phyloP scores from a whole-genome alignment of 371 early-diverging fungal genomes.

The Apophysomyces ossiformis region DNA sequence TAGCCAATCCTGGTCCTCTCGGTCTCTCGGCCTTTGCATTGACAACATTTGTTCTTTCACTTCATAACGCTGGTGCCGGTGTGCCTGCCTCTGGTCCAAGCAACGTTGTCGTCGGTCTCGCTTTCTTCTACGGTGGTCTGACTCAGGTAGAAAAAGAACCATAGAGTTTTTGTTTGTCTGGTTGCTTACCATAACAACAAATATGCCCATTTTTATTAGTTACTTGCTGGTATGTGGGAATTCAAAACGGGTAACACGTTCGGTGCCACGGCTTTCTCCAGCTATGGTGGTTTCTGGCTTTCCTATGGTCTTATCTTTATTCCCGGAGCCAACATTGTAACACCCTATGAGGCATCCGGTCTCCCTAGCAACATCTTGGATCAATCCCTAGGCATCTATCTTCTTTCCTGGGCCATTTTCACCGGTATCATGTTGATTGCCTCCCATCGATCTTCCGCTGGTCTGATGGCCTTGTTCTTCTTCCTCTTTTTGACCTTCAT shows the following conservation, averaged over 20 bases:
- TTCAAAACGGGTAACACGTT: slow-evolving; percentile 68
- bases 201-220: slow-evolving; percentile 27
- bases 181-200: background rate
- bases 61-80: slow-evolving; percentile 71
- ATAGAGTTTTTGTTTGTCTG: background rate
- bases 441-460: slow-evolving; percentile 58
- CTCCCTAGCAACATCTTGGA: slow-evolving; percentile 34
- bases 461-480: slow-evolving; percentile 59
- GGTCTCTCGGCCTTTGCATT: slow-evolving; percentile 74
- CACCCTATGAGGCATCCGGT: slow-evolving; percentile 44
- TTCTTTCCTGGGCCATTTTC: slow-evolving; percentile 67
- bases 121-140: slow-evolving; percentile 76
- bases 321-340: slow-evolving; percentile 55
- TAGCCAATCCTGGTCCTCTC: slow-evolving; percentile 74
- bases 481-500: slow-evolving; percentile 61
- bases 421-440: slow-evolving; percentile 64
- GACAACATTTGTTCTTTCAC: slow-evolving; percentile 70
- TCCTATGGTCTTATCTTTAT: slow-evolving; percentile 64
- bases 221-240: slow-evolving; percentile 60
- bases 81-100: slow-evolving; percentile 55
- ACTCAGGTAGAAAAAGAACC: slow-evolving; percentile 51
- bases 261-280: slow-evolving; percentile 82
- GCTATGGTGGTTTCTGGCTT: slow-evolving; percentile 81
- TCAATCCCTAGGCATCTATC: slow-evolving; percentile 65
- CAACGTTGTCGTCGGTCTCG: slow-evolving; percentile 64